A percentile compares a stretch with the other conserved stretches of the same genome.
These are phyloP conservation scores for Halteria grandinella DNA, from an alignment of 73 alveolate genomes.

Conservation along the genomic window DNA sequence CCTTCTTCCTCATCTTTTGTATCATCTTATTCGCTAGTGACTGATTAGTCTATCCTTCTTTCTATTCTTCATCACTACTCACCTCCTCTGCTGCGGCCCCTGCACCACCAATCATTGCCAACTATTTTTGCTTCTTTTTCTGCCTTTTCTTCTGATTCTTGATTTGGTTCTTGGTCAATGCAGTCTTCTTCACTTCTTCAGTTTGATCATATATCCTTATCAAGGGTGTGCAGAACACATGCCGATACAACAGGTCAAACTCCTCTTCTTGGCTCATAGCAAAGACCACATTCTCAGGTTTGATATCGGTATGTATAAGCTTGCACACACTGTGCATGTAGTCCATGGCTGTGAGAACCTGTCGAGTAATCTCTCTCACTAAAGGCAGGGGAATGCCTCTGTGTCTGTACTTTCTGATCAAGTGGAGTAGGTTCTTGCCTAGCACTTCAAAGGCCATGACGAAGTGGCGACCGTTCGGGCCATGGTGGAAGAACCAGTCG, in stretches of 20 bases:
- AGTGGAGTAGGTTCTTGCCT: constrained; percentile 77
- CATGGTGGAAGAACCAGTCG: constrained; percentile 68
- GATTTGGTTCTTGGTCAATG: not conserved
- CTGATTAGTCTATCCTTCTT: no score
- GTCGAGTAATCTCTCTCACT: constrained; percentile 80
- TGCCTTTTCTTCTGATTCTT: constrained; percentile 4
- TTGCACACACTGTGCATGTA: constrained; percentile 88
- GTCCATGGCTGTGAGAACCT: constrained; percentile 91
- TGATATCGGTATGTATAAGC: constrained; percentile 86
- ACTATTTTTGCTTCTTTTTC: no score
- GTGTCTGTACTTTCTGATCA: constrained; percentile 63
- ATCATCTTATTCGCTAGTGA: not conserved
- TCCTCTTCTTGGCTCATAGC: constrained; percentile 75
- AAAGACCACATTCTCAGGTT: constrained; percentile 89
- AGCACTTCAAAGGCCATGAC: constrained; percentile 79
- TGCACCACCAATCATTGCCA: no score
- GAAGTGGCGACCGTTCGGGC: constrained; percentile 76
- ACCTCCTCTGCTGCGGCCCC: not conserved
- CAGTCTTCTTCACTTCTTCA: not conserved
- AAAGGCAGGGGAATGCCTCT: constrained; percentile 49
- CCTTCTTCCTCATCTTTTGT: constrained; percentile 1
- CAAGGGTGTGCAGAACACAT: not conserved
- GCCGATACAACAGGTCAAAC: constrained; percentile 47
- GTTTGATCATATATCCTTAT: not conserved
- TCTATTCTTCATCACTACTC: constrained; percentile 38